Evolutionary conservation across 345 rosid species (phyloP).

Genomic region (Stellera chamaejasme): DNA sequence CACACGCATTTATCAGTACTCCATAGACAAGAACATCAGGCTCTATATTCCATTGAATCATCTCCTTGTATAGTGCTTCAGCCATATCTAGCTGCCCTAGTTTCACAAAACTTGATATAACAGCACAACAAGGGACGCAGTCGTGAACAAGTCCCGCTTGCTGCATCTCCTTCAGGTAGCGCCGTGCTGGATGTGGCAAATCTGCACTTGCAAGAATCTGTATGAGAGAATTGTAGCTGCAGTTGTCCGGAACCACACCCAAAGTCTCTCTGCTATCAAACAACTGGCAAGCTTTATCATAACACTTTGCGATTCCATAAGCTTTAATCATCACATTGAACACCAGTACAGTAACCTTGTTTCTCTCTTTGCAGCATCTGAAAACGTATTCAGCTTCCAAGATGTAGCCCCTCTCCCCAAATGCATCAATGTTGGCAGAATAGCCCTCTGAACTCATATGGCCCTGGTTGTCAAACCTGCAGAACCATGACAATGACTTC

Average conservation of each 20-base stretch:
- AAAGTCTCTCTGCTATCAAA: constrained; percentile 67
- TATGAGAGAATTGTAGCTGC: constrained; percentile 59
- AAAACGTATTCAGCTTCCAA: constrained; percentile 60
- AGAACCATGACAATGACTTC: constrained; percentile 82
- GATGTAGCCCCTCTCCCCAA: constrained; percentile 61
- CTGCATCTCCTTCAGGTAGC: constrained; percentile 58
- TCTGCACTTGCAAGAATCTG: constrained; percentile 61
- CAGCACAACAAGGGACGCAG: constrained; percentile 70
- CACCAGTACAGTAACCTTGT: constrained; percentile 50
- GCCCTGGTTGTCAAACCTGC: constrained; percentile 58
- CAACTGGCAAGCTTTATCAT: constrained; percentile 55
- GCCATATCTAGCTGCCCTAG: constrained; percentile 59
- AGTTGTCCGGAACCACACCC: constrained; percentile 57
- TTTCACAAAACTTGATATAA: constrained; percentile 72
- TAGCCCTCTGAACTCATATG: constrained; percentile 68
- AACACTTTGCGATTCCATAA: constrained; percentile 53
- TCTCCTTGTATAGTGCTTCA: constrained; percentile 52
- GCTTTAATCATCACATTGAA: constrained; percentile 90
- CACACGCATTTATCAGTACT: constrained; percentile 74
- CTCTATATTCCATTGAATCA: constrained; percentile 46
- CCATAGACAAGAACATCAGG: constrained; percentile 71
- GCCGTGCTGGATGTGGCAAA: constrained; percentile 45
- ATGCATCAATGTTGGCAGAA: constrained; percentile 80
- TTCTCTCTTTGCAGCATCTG: constrained; percentile 44
- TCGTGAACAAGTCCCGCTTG: constrained; percentile 55